phyloP scores from a whole-genome alignment of 78 protist genomes.

The Diacronema lutheri region DNA sequence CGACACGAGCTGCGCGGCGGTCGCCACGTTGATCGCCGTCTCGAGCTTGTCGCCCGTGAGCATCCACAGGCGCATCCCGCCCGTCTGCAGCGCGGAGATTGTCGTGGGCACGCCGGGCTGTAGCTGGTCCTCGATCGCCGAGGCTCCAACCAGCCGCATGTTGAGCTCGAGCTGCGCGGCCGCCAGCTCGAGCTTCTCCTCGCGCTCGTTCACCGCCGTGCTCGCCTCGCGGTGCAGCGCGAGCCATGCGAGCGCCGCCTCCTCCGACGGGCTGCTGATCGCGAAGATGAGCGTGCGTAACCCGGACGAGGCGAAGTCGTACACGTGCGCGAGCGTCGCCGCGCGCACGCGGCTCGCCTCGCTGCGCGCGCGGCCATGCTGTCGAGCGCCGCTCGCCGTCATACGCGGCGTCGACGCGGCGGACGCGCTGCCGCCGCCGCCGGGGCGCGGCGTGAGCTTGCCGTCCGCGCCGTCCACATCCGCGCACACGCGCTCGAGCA shows the following conservation, averaged over 20 bases:
- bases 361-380: background rate
- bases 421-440: no score
- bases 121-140: constrained; percentile 91
- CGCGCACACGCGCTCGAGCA: background rate
- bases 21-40: constrained; percentile 95
- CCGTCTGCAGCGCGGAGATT: constrained; percentile 21
- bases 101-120: constrained; percentile 82
- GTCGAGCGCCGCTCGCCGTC: no score
- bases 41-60: constrained; percentile 97
- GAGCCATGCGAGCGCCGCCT: constrained; percentile 57
- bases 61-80: constrained; percentile 84
- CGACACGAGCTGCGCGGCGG: background rate
- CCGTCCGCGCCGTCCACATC: background rate
- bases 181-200: constrained; percentile 9
- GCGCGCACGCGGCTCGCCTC: background rate
- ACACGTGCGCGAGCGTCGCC: background rate
- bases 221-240: constrained; percentile 23
- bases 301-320: constrained; percentile 48
- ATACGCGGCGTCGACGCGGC: no score
- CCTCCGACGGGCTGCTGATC: constrained; percentile 36
- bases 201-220: background rate
- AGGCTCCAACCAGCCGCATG: constrained; percentile 72
- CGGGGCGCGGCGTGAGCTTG: background rate
- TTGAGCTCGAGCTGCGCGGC: constrained; percentile 60
- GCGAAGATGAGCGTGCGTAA: constrained; percentile 88